Conservation (phyloP, 1,139 yeast species). For the Hyphopichia fennica region DNA sequence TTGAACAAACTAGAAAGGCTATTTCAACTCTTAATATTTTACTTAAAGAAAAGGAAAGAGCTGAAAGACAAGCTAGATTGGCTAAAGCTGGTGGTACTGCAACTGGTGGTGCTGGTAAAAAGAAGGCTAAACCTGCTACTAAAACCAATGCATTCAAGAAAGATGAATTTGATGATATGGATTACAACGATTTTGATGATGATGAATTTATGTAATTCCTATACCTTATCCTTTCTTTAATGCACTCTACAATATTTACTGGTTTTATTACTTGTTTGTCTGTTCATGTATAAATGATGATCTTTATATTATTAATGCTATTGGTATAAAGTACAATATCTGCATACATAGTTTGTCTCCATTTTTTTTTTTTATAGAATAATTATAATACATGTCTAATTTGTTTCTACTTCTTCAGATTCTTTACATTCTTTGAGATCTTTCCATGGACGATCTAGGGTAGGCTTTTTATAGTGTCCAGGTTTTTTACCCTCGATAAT, state of each 20-base stretch:
- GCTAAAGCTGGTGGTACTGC: conserved; percentile 82
- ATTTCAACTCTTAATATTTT: conserved; percentile 80
- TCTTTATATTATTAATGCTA: background rate
- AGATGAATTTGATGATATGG: conserved; percentile 60
- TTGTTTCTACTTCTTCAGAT: background rate
- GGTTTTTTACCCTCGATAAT: conserved; percentile 11
- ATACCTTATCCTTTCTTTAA: background rate
- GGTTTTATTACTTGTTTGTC: too few relatives aligned
- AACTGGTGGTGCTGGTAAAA: conserved; percentile 93
- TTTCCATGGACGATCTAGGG: conserved; percentile 9
- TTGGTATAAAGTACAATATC: background rate
- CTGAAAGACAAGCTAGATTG: conserved; percentile 82
- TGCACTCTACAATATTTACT: background rate
- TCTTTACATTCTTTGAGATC: background rate
- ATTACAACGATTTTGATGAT: conserved; percentile 60
- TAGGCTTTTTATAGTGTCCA: conserved; percentile 5
- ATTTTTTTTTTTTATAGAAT: background rate
- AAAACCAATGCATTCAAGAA: conserved; percentile 78
- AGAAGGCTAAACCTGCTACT: conserved; percentile 78
- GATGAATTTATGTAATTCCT: conserved; percentile 82
- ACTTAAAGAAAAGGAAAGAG: conserved; percentile 82
- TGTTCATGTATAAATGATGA: too few relatives aligned
- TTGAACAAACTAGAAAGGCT: conserved; percentile 84
- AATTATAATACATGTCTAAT: background rate
- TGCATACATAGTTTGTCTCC: background rate